Evolutionary conservation across 2,329 filamentous ascomycete genomes (phyloP).

Genomic region (Triangularia setosa): DNA sequence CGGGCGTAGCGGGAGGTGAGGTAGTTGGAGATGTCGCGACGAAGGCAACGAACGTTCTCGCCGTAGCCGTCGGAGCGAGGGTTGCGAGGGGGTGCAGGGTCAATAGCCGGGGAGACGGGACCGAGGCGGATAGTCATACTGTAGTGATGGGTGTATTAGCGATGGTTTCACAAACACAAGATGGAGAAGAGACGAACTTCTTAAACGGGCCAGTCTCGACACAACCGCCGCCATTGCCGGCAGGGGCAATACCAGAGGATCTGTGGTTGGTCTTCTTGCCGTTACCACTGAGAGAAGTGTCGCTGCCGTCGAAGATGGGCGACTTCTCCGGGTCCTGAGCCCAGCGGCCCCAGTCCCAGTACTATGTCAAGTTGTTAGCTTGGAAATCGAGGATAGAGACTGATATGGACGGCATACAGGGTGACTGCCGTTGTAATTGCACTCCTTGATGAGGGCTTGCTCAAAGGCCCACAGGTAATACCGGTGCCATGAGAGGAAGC

Average conservation of each 20-base stretch:
- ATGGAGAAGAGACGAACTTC: conserved; percentile 32
- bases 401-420: conserved; percentile 28
- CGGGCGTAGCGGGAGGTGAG: conserved; percentile 26
- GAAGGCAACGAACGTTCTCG: conserved; percentile 45
- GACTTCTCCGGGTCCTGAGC: conserved; percentile 43
- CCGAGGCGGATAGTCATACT: conserved; percentile 38
- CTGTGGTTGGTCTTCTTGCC: conserved; percentile 34
- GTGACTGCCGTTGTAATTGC: conserved; percentile 38
- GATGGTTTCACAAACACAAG: not conserved
- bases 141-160: conserved; percentile 1
- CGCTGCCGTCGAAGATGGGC: conserved; percentile 53
- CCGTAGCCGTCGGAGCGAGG: conserved; percentile 34
- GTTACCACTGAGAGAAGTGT: conserved; percentile 47
- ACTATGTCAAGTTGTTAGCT: conserved; percentile 29
- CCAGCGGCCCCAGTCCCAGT: conserved; percentile 51
- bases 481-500: conserved; percentile 43
- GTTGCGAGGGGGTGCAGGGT: conserved; percentile 30
- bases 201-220: conserved; percentile 48
- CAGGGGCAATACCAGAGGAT: conserved; percentile 32
- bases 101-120: conserved; percentile 27
- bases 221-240: conserved; percentile 54
- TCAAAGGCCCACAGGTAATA: conserved; percentile 39
- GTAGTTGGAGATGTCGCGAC: conserved; percentile 38
- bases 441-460: conserved; percentile 38
- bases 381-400: not conserved